Percentiles rank a stretch among this genome's conserved stretches.
Evolutionary conservation across 2,329 filamentous ascomycete genomes (phyloP).

Genomic region (Ascochyta pisi): DNA sequence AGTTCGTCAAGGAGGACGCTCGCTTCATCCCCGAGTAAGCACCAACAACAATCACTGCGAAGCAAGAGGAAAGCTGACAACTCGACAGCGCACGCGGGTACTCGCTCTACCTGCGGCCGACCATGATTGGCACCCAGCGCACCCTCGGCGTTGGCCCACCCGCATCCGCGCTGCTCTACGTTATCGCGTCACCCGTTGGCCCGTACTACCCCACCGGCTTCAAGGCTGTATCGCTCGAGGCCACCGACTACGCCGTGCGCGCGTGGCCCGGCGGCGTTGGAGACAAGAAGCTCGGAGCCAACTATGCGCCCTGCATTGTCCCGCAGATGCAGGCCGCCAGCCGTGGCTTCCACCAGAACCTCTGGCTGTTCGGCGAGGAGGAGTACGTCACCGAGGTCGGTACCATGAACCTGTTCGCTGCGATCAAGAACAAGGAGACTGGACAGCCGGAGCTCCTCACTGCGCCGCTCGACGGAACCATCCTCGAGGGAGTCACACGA

Average conservation of each 20-base stretch:
- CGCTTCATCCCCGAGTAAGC: constrained; percentile 83
- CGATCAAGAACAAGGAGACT: constrained; percentile 82
- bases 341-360: constrained; percentile 95
- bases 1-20: constrained; percentile 80
- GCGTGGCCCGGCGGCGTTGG: constrained; percentile 98
- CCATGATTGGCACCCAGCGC: constrained; percentile 95
- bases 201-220: constrained; percentile 99
- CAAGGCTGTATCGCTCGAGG: constrained; percentile 94
- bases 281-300: constrained; percentile 97
- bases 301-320: constrained; percentile 99
- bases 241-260: constrained; percentile 93
- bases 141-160: constrained; percentile 94
- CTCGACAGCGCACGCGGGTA: constrained; percentile 71
- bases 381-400: constrained; percentile 97
- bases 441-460: constrained; percentile 92
- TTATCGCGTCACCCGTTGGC: constrained; percentile 95
- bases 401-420: constrained; percentile 98
- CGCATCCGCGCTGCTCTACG: constrained; percentile 87
- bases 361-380: constrained; percentile 96
- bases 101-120: constrained; percentile 93
- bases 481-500: constrained; percentile 91
- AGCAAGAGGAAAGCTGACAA: constrained; percentile 14
- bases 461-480: constrained; percentile 95
- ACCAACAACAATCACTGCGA: constrained; percentile 5
- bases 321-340: constrained; percentile 91